These are phyloP conservation scores for Paramecium sonneborni DNA, from an alignment of 73 alveolate species.

Conservation along the genomic window DNA sequence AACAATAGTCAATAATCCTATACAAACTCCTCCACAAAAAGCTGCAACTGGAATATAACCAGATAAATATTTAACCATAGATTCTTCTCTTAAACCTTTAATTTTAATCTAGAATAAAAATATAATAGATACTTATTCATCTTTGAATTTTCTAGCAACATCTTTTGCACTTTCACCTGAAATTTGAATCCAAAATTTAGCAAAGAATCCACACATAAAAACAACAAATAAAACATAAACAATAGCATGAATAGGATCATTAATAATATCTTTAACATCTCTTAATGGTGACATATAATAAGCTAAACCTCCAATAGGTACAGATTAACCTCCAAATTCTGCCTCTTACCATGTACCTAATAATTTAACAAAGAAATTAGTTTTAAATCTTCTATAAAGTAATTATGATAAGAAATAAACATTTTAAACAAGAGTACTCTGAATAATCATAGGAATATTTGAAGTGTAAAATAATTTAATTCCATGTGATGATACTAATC, in stretches of 20 bases:
- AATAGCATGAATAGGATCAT: slow-evolving; percentile 97
- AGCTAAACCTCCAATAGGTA: slow-evolving; percentile 99
- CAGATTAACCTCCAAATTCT: slow-evolving; percentile 86
- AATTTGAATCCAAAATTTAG: slow-evolving; percentile 98
- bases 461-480: slow-evolving; percentile 99
- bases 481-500: slow-evolving; percentile 96
- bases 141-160: slow-evolving; percentile 99
- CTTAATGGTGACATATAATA: slow-evolving; percentile 98
- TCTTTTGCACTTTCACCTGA: slow-evolving; percentile 97
- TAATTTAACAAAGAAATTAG: slow-evolving; percentile 92
- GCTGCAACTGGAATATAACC: slow-evolving; percentile 99
- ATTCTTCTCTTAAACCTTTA: slow-evolving; percentile 62
- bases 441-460: slow-evolving; percentile 99
- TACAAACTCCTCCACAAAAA: slow-evolving; percentile 99
- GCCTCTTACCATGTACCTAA: slow-evolving; percentile 98
- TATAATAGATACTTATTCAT: slow-evolving; percentile 79
- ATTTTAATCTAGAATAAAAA: slow-evolving; percentile 13
- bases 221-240: slow-evolving; percentile 96
- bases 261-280: slow-evolving; percentile 62
- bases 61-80: slow-evolving; percentile 88
- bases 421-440: slow-evolving; percentile 99
- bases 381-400: slow-evolving; percentile 96
- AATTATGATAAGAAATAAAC: slow-evolving; percentile 98
- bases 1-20: slow-evolving; percentile 97
- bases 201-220: slow-evolving; percentile 98